Percentiles rank a stretch among this genome's conserved stretches.
phyloP scores from a whole-genome alignment of 805 yeast genomes.

The Myxozyma mucilagina region DNA sequence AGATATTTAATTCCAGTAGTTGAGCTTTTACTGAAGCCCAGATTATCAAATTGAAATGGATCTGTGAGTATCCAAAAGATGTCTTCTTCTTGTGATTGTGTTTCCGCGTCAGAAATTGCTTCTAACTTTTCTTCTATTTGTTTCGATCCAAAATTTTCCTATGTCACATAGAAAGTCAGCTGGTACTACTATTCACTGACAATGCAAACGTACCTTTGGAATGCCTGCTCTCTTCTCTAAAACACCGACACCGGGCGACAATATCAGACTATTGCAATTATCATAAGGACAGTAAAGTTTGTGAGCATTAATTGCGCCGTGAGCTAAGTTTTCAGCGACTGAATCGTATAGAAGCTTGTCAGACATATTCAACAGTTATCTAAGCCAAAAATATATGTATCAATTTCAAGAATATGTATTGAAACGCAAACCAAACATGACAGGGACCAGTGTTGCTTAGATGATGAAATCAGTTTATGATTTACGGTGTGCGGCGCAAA shows the following conservation, averaged over 20 bases:
- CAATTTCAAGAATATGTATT: background rate
- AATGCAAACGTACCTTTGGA: constrained; percentile 10
- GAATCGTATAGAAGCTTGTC: background rate
- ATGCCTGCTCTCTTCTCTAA: constrained; percentile 4
- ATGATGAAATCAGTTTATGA: too few relatives aligned
- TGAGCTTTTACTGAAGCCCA: constrained; percentile 30
- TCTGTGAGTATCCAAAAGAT: constrained; percentile 29
- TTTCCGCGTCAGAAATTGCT: background rate
- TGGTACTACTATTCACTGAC: background rate
- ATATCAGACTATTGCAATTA: constrained; percentile 19
- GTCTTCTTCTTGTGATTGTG: constrained; percentile 4
- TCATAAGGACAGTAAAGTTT: constrained; percentile 21
- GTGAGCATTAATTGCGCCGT: constrained; percentile 17
- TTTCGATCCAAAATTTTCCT: background rate
- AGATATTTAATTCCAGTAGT: constrained; percentile 29
- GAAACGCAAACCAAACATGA: too few relatives aligned
- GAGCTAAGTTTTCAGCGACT: background rate
- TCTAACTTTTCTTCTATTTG: background rate
- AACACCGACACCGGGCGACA: constrained; percentile 23
- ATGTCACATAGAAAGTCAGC: background rate
- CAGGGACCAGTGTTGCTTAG: too few relatives aligned
- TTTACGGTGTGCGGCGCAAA: too few relatives aligned
- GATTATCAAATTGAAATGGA: constrained; percentile 33
- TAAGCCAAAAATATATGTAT: background rate
- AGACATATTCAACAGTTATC: background rate